phyloP scores from a whole-genome alignment of 1,284 basidiomycete genomes.

The Ganoderma lingzhi region DNA sequence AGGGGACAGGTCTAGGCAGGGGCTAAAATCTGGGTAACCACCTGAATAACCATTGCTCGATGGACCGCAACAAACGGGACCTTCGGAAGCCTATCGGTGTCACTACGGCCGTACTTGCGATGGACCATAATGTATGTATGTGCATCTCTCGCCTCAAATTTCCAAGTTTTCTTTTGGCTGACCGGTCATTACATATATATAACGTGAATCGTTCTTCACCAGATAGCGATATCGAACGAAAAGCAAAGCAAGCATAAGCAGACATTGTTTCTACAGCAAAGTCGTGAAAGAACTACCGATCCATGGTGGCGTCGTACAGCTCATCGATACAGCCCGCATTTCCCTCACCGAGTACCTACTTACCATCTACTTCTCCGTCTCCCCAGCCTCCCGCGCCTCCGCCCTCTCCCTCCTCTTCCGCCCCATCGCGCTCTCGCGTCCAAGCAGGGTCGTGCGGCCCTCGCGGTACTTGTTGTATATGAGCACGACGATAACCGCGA shows the following conservation, averaged over 20 bases:
- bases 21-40: not conserved
- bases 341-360: not conserved
- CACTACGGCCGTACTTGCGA: not conserved
- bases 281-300: not conserved
- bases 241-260: not conserved
- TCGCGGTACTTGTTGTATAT: slow-evolving; percentile 42
- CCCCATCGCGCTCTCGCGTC: slow-evolving; percentile 39
- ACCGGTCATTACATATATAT: not conserved
- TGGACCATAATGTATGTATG: not conserved
- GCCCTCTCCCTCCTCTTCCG: slow-evolving; percentile 37
- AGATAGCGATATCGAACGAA: not conserved
- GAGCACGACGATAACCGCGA: slow-evolving; percentile 40
- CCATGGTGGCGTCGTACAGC: not conserved
- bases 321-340: not conserved
- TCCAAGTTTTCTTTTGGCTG: not conserved
- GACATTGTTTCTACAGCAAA: not conserved
- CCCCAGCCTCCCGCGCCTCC: slow-evolving; percentile 29
- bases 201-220: not conserved
- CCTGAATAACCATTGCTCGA: not conserved
- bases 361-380: not conserved
- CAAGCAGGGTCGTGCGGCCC: slow-evolving; percentile 43
- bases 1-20: not conserved
- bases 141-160: not conserved
- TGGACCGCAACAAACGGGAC: not conserved
- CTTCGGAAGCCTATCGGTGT: not conserved